A percentile compares a stretch with the other conserved stretches of the same genome.
phyloP scores from a whole-genome alignment of 768 basidiomycete species.

The Phaeotremella skinneri region DNA sequence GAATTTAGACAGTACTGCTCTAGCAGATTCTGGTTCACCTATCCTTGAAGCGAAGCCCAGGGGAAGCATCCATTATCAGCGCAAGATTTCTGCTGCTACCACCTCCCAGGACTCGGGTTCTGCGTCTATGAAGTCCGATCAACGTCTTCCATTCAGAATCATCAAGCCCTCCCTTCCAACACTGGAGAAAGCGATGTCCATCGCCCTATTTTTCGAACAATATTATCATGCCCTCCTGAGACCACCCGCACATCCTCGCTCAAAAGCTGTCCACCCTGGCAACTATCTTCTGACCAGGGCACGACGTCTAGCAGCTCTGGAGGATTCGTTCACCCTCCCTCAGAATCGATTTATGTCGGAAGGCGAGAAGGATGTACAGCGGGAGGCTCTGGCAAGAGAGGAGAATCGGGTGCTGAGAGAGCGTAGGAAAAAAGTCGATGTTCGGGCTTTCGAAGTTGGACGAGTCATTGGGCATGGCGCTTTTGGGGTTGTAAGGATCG shows the following conservation, averaged over 20 bases:
- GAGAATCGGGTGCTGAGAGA: constrained; percentile 89
- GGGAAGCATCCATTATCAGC: constrained; percentile 1
- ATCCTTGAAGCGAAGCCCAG: neutral
- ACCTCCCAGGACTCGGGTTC: neutral
- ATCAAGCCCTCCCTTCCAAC: constrained; percentile 86
- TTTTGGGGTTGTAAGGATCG: constrained; percentile 93
- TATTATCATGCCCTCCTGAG: constrained; percentile 50
- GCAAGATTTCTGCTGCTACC: neutral
- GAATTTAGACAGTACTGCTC: neutral
- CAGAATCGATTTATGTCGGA: constrained; percentile 59
- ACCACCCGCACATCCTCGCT: constrained; percentile 57
- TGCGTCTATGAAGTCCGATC: neutral
- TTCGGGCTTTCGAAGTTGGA: constrained; percentile 78
- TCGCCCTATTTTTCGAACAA: constrained; percentile 76
- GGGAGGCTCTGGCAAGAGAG: constrained; percentile 76
- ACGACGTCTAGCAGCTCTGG: constrained; percentile 78
- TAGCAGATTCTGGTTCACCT: constrained; percentile 2
- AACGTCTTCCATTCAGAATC: constrained; percentile 35
- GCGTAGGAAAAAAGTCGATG: constrained; percentile 74
- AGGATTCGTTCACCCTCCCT: constrained; percentile 65
- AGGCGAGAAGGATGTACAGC: constrained; percentile 66
- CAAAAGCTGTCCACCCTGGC: constrained; percentile 70
- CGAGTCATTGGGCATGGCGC: constrained; percentile 96
- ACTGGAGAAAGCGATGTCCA: constrained; percentile 87
- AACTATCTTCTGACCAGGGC: constrained; percentile 82